A percentile compares a stretch with the other conserved stretches of the same genome.
These are phyloP conservation scores for Avena sativa DNA, from an alignment of 176 grass and related monocot genomes.

Conservation along the genomic window DNA sequence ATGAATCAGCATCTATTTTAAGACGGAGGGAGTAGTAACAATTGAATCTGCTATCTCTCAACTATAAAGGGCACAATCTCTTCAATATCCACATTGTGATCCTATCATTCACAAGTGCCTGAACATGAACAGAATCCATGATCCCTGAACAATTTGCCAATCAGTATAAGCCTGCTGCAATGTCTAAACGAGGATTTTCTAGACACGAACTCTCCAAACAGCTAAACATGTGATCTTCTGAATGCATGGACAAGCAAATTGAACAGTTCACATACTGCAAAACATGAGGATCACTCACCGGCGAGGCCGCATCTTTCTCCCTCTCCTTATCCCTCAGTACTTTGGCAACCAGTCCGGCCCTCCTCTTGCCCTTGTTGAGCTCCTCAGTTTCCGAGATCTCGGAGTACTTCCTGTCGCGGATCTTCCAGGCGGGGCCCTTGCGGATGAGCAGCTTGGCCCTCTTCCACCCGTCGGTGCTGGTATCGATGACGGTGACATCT, in stretches of 20 bases:
- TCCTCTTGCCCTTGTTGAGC: conserved; percentile 57
- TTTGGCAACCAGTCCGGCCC: conserved; percentile 46
- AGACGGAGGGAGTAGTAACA: too few species aligned
- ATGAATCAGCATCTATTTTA: too few species aligned
- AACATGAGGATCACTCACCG: conserved; percentile 27
- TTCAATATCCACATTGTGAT: conserved; percentile 1
- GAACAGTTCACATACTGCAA: background rate
- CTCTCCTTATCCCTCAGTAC: conserved; percentile 52
- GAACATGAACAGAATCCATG: conserved; percentile 26
- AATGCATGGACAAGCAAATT: background rate
- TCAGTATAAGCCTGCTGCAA: background rate
- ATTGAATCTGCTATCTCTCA: conserved; percentile 13
- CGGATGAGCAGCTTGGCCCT: conserved; percentile 65
- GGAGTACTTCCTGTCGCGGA: conserved; percentile 35
- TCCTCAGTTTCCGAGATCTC: conserved; percentile 34
- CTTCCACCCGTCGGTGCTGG: conserved; percentile 76
- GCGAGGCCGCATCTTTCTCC: conserved; percentile 27
- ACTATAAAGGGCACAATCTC: background rate
- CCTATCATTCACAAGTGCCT: background rate
- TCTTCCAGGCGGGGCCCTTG: conserved; percentile 56
- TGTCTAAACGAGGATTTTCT: background rate
- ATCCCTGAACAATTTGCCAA: background rate
- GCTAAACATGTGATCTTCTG: background rate
- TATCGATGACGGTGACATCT: conserved; percentile 89
- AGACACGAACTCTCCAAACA: background rate